phyloP scores from a whole-genome alignment of 164 flowering plant genomes.

The Platanus orientalis region DNA sequence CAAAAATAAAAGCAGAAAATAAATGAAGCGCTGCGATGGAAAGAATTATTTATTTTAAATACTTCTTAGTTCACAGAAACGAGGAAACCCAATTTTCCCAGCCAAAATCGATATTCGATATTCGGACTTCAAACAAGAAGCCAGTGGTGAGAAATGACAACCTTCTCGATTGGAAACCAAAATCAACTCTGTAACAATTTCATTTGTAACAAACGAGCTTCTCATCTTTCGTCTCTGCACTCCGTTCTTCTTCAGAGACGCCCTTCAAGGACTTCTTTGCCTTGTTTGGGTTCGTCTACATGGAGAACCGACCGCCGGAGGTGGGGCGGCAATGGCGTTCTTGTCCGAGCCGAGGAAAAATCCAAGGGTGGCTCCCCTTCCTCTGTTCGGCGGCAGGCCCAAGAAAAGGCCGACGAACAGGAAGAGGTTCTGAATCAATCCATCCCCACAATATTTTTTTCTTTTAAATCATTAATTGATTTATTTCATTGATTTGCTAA shows the following conservation, averaged over 20 bases:
- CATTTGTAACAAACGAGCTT: conserved; percentile 2
- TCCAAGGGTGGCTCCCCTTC: conserved; percentile 23
- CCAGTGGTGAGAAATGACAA: too few species aligned
- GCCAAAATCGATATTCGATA: too few species aligned
- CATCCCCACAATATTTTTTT: background rate
- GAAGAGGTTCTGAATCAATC: conserved; percentile 36
- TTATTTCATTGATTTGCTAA: background rate
- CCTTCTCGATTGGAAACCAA: conserved; percentile 5
- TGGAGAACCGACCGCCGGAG: conserved; percentile 11
- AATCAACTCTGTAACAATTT: background rate
- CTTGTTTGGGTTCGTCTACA: conserved; percentile 8
- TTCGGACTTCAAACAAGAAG: too few species aligned
- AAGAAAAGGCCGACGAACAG: conserved; percentile 30
- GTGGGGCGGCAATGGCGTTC: conserved; percentile 21
- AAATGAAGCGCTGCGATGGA: too few species aligned
- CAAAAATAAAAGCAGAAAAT: too few species aligned
- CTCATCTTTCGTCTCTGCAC: conserved; percentile 5
- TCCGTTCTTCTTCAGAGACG: conserved; percentile 5
- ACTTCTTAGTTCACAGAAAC: too few species aligned
- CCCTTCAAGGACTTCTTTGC: background rate
- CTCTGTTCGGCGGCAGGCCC: conserved; percentile 15
- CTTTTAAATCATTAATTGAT: background rate
- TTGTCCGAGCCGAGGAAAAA: conserved; percentile 68
- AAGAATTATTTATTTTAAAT: too few species aligned
- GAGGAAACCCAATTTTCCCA: too few species aligned